Conservation (phyloP, 805 yeast species). For the Maudiozyma bulderi region DNA sequence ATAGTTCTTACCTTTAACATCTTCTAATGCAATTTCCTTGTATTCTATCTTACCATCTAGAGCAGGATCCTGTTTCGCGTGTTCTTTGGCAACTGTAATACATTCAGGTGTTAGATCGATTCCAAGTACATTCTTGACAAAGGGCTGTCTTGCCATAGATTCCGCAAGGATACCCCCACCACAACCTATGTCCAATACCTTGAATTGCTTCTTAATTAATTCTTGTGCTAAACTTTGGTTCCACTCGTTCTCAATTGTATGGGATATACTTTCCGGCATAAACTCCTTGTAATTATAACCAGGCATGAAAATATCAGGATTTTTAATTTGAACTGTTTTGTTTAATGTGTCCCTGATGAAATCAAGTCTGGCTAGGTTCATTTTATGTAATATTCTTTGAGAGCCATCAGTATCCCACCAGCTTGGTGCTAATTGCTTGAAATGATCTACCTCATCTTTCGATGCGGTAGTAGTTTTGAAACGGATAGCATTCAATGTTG, state of each 20-base stretch:
- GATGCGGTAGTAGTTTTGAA: slow-evolving; percentile 13
- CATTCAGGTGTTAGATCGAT: slow-evolving; percentile 83
- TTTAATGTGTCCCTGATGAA: slow-evolving; percentile 59
- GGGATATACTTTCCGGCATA: slow-evolving; percentile 48
- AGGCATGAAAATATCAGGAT: slow-evolving; percentile 52
- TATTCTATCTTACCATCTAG: slow-evolving; percentile 50
- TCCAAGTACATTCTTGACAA: slow-evolving; percentile 59
- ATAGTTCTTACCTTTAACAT: slow-evolving; percentile 36
- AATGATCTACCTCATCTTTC: slow-evolving; percentile 65
- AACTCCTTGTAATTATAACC: slow-evolving; percentile 58
- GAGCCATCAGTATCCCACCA: slow-evolving; percentile 98
- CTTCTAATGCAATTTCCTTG: slow-evolving; percentile 53
- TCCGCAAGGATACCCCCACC: slow-evolving; percentile 97
- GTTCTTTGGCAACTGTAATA: slow-evolving; percentile 65
- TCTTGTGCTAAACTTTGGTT: slow-evolving; percentile 30
- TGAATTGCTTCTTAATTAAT: slow-evolving; percentile 30
- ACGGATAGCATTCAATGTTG: background rate
- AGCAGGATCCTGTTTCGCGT: slow-evolving; percentile 56
- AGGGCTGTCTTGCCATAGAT: slow-evolving; percentile 67
- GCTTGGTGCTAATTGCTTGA: slow-evolving; percentile 76
- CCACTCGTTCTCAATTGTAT: slow-evolving; percentile 45
- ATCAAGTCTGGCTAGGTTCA: slow-evolving; percentile 86
- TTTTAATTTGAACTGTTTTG: slow-evolving; percentile 15
- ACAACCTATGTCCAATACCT: slow-evolving; percentile 84
- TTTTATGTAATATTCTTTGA: slow-evolving; percentile 85